phyloP scores from a whole-genome alignment of 257 asterid species.

The Capsicum rhomboideum region DNA sequence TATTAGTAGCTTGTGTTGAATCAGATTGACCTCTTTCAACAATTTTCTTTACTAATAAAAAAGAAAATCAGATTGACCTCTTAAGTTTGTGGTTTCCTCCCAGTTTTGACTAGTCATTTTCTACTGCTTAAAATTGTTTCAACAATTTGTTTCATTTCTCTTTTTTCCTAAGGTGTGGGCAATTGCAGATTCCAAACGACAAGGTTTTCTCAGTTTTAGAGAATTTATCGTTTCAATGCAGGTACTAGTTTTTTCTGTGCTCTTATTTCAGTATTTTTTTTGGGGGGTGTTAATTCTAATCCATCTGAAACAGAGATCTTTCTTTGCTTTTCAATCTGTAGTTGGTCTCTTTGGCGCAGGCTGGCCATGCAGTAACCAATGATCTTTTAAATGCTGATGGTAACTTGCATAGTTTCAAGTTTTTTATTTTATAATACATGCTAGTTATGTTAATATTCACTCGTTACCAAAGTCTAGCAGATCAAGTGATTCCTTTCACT shows the following conservation, averaged over 20 bases:
- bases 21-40: not conserved
- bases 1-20: not conserved
- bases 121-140: not conserved
- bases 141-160: not conserved
- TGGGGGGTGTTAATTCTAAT: not conserved
- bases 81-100: not conserved
- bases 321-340: conserved; percentile 18
- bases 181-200: conserved; percentile 86
- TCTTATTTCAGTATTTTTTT: not conserved
- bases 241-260: conserved; percentile 30
- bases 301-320: conserved; percentile 12
- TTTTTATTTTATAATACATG: not conserved
- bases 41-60: not conserved
- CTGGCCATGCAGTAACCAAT: conserved; percentile 53
- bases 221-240: conserved; percentile 85
- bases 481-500: not conserved
- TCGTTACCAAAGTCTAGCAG: not conserved
- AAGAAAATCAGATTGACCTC: not conserved
- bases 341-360: conserved; percentile 84
- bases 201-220: conserved; percentile 87
- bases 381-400: conserved; percentile 57
- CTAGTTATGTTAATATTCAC: not conserved
- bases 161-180: conserved; percentile 71
- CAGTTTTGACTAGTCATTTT: not conserved
- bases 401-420: conserved; percentile 11